Base-by-base conservation (phyloP, 768 basidiomycete genomes). In the Leccinum rimulosum region DNA sequence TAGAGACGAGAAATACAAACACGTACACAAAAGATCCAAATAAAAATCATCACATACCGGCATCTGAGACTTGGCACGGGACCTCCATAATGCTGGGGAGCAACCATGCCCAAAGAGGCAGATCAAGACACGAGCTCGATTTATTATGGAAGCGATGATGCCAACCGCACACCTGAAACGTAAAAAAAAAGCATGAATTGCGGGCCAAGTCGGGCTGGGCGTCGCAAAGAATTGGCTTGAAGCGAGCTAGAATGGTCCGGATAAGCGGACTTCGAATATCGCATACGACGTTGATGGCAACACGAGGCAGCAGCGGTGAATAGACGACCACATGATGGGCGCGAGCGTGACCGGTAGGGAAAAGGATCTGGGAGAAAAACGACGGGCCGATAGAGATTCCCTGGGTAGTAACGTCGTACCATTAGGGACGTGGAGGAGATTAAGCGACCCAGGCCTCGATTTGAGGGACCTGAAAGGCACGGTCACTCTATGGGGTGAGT, bases 1-100 rank as follows among this genome's bases (percentile, higher is more conserved):
- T 73, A 72, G 25, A 15, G 30, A 36, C 54, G 6, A 58, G 43
- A n/a, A n/a, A 56, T 62, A 69, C 68, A 67, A 70, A 68, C 53
- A 70, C 55, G 55, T 64, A 68, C 60, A 70, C 52, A 56, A 55
- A 57, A 25, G 40, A 35, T 52, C 47, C 60, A 48, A 49, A 53
- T 50, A 38, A 28, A 6, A n/a, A 12, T 7, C 40, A 43, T 56
- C 55, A 65, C 47, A 50, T 52, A 27, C 27, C 3, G 36, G 27
- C 15, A 40, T 8, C 54, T 27, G 31, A 48, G 52, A 55, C 43
- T 22, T 22, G 22, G 22, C 2, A 27, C 0, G 12, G 25, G 25
- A 3, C 25, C 25, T 43, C 27, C 10, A 47, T 61, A 31, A 22
- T 33, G 50, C 9, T 22, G 55, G 36, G 54, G 45, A 27, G 58